Evolutionary conservation across 345 rosid species (phyloP), one percentile per base, ranked within the genome.

Genomic region (Excoecaria cochinchinensis): DNA sequence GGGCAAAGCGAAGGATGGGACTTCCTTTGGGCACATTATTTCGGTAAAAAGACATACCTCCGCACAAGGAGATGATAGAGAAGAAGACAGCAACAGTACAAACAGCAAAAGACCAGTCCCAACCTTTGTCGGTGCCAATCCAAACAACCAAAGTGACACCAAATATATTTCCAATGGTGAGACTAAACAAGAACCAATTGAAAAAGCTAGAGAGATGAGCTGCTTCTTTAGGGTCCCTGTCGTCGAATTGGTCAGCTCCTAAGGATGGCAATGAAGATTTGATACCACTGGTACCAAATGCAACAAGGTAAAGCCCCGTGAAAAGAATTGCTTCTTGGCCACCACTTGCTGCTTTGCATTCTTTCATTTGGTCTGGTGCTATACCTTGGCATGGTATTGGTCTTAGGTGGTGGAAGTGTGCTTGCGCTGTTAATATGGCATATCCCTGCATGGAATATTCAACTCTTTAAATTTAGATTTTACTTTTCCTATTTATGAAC

Each of bases 221-320:
- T 24, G 85, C 89, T 58, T 81, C 89, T 63, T 81, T 80, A 0
- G 87, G 89, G 65, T 88, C 87, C 22, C 72, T 86, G 0, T 62
- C 74, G 19, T 90, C 85, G 21, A 90, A 90, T 60, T 90, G 95
- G 74, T 87, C 90, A 0, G 95, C 92, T 17, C 95, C 95, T 5
- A 90, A 60, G 0, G 90, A n/a, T 0, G 90, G 92, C 76, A 88
- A 68, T 31, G 82, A 86, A 1, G 89, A 86, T 77, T 88, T 90
- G 22, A 90, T 66, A 7, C 92, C 92, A 1, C 91, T 56, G 0
- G 87, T 86, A 4, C 92, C 95, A 0, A 85, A 24, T 4, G 92
- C 92, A 7, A 90, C 47, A 1, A 87, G 86, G 83, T 90, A 90
- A 9, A 90, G 72, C 36, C 91, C 90, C 0, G 78, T 69, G 70